These are phyloP conservation scores for Cubamyces lactineus DNA, from an alignment of 768 basidiomycete genomes.

Conservation along the genomic window DNA sequence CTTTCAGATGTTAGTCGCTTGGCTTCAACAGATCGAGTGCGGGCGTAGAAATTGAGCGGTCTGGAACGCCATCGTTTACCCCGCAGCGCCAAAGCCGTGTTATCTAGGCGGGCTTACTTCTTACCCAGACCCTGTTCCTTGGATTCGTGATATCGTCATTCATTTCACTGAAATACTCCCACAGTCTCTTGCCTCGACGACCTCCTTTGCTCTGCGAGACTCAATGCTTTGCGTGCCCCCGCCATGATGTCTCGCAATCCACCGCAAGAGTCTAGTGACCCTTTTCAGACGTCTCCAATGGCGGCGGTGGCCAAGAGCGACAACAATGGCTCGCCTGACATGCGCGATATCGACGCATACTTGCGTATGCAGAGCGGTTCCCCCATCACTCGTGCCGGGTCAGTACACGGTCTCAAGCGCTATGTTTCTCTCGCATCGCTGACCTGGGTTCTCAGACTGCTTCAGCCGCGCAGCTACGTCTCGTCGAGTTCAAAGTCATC, in stretches of 20 bases:
- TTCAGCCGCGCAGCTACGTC: constrained; percentile 57
- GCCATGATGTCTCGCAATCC: constrained; percentile 19
- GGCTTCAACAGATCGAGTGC: no score
- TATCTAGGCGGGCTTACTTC: constrained; percentile 11
- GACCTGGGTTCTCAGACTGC: constrained; percentile 44
- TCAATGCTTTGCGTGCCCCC: constrained; percentile 7
- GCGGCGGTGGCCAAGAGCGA: background rate
- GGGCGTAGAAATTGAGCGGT: no score
- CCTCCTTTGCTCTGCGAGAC: background rate
- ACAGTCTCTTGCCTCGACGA: background rate
- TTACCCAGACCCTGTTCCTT: background rate
- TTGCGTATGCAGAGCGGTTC: constrained; percentile 20
- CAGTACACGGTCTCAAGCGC: background rate
- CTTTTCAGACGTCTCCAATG: background rate
- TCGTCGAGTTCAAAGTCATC: constrained; percentile 32
- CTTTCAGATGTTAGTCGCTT: no score
- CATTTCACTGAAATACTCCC: background rate
- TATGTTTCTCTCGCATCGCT: no score
- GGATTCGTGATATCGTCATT: constrained; percentile 11
- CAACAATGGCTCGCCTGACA: constrained; percentile 7
- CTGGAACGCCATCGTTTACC: background rate
- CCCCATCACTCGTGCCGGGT: constrained; percentile 20
- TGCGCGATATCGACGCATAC: constrained; percentile 17
- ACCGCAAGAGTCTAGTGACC: background rate
- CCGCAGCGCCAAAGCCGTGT: constrained; percentile 11